Base-by-base conservation (phyloP, 2,329 filamentous ascomycete genomes). In the Microcyclospora pomicola region DNA sequence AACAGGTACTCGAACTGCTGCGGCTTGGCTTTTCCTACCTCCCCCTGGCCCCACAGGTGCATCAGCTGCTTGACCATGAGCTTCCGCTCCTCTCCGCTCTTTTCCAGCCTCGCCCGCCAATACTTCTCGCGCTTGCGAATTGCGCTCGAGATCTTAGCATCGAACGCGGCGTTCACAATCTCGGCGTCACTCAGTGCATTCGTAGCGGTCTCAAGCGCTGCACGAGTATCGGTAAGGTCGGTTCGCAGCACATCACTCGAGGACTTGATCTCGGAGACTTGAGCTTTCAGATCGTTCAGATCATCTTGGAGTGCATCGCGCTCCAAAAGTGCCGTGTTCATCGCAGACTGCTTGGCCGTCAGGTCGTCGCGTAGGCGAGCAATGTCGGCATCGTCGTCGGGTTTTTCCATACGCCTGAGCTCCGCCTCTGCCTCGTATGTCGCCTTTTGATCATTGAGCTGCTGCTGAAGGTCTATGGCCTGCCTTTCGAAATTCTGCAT, bases 41-140 rank as follows among this genome's bases (percentile, higher is more conserved):
- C 59, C 36, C 59, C 55, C 31, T 80, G 74, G 51, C 92, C 84
- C 87, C 87, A 94, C 45, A 85, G 82, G 45, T 81, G 72, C 60
- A 87, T 76, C 35, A 94, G 65, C 32, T 79, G 73, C 35, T 56
- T 55, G 5, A 46, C 51, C 52, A 60, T 52, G 0, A 47, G 37
- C 37, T 48, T 49, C 28, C 55, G 47, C 48, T 60, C 56, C 27
- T 45, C 46, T 39, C 51, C 47, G 28, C 51, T 34, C 33, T 50
- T 45, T 28, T 47, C 46, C 15, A 49, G 29, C 33, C 44, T 49
- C 24, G 37, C 38, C 5, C 41, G 40, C 51, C 49, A 53, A 31
- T 49, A 39, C 28, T 30, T 34, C 36, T 55, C 52, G 12, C 49
- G 42, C 28, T 44, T 46, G 14, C 39, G 42, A 34, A 52, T 33